Evolutionary conservation across 345 rosid genomes (phyloP).

Genomic region (Adansonia digitata): DNA sequence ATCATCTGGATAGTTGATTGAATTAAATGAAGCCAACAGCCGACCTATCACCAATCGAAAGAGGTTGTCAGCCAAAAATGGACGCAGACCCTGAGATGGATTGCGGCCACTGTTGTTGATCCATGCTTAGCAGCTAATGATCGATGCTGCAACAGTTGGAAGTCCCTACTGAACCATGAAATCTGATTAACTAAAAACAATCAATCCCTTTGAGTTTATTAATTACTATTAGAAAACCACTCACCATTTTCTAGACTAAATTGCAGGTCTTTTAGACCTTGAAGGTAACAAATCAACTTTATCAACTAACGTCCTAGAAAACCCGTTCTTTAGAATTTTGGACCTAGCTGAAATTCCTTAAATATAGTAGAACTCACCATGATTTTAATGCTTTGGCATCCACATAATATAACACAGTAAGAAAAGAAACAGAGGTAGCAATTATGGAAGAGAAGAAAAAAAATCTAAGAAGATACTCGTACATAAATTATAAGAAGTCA

Average conservation of each 20-base stretch:
- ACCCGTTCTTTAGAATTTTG: background rate
- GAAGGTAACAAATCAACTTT: conserved; percentile 34
- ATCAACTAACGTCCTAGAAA: too few species aligned
- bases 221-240: background rate
- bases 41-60: conserved; percentile 60
- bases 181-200: background rate
- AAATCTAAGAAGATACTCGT: background rate
- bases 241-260: conserved; percentile 35
- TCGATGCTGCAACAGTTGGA: conserved; percentile 49
- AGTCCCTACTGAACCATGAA: background rate
- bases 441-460: background rate
- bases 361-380: background rate
- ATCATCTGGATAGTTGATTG: background rate
- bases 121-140: conserved; percentile 53
- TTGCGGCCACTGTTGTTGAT: conserved; percentile 61
- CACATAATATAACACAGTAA: background rate
- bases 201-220: background rate
- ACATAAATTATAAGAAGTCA: background rate
- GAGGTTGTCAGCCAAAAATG: conserved; percentile 64
- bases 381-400: background rate
- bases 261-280: conserved; percentile 25
- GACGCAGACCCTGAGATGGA: conserved; percentile 68
- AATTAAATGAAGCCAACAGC: conserved; percentile 32
- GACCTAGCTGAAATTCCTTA: background rate
- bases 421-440: background rate